These are phyloP conservation scores for Fusarium dimerum DNA, from an alignment of 2,329 filamentous ascomycete species.

Conservation along the genomic window DNA sequence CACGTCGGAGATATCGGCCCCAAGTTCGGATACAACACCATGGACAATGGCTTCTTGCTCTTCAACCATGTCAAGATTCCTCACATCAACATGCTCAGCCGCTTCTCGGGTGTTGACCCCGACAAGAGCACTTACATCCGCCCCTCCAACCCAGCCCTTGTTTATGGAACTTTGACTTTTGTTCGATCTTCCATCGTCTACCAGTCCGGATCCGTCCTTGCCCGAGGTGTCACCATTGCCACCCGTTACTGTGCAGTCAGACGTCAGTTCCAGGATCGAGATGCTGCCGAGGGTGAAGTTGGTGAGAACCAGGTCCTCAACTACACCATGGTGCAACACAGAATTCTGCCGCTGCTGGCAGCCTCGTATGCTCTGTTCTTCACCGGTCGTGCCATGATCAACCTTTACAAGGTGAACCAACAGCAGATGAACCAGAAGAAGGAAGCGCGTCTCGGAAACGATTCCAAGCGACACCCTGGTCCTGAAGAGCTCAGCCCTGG, in stretches of 20 bases:
- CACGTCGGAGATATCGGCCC: conserved; percentile 81
- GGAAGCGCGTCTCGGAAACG: conserved; percentile 39
- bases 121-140: conserved; percentile 68
- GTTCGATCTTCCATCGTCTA: conserved; percentile 74
- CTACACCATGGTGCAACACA: conserved; percentile 79
- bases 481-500: conserved; percentile 66
- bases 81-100: conserved; percentile 71
- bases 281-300: conserved; percentile 56
- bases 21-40: conserved; percentile 78
- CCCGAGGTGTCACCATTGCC: conserved; percentile 76
- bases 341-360: conserved; percentile 70
- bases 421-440: conserved; percentile 57
- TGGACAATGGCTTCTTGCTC: conserved; percentile 80
- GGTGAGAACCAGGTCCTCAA: conserved; percentile 76
- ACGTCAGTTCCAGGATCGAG: conserved; percentile 76
- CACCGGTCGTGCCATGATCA: conserved; percentile 76
- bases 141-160: conserved; percentile 64
- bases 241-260: conserved; percentile 73
- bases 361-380: conserved; percentile 79
- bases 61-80: conserved; percentile 74
- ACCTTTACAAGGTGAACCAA: conserved; percentile 71
- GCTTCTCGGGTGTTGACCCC: conserved; percentile 70
- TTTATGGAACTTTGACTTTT: conserved; percentile 78
- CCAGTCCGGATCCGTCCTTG: conserved; percentile 70
- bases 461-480: conserved; percentile 57